These are phyloP conservation scores for Coccomyxa sp. DNA, from an alignment of 139 green algal genomes.

Conservation along the genomic window DNA sequence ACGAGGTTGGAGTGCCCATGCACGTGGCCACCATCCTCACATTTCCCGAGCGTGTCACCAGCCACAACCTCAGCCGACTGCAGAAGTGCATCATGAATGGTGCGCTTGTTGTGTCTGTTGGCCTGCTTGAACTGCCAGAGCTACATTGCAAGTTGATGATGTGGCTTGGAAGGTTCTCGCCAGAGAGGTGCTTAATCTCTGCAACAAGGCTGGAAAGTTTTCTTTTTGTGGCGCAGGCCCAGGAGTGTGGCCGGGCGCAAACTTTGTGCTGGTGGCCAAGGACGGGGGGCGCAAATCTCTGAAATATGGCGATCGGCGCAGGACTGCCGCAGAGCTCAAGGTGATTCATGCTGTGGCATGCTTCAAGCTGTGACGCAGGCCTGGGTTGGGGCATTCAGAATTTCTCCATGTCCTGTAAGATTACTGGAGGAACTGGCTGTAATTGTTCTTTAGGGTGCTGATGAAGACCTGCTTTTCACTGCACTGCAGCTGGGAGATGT, in stretches of 20 bases:
- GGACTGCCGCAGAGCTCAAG: constrained; percentile 81
- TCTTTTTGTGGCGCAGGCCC: constrained; percentile 30
- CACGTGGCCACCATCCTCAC: constrained; percentile 90
- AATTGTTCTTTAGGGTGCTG: too few species aligned
- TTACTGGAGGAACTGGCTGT: too few species aligned
- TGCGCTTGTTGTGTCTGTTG: constrained; percentile 4
- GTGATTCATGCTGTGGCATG: constrained; percentile 3
- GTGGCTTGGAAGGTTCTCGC: background rate
- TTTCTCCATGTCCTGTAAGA: too few species aligned
- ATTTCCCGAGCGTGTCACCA: constrained; percentile 88
- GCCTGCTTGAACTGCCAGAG: background rate
- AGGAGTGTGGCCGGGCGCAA: constrained; percentile 79
- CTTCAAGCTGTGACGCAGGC: too few species aligned
- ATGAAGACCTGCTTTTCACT: too few species aligned
- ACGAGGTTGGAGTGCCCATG: constrained; percentile 86
- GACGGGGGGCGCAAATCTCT: constrained; percentile 64
- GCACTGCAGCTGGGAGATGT: constrained; percentile 64
- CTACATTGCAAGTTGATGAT: background rate
- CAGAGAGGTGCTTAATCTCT: background rate
- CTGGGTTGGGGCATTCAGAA: too few species aligned
- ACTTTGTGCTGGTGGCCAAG: constrained; percentile 74
- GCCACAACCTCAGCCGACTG: constrained; percentile 90
- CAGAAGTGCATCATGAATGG: constrained; percentile 65
- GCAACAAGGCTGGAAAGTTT: background rate
- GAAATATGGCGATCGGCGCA: constrained; percentile 85